Evolutionary conservation across 2,329 filamentous ascomycete genomes (phyloP), one percentile per base, ranked within the genome.

Genomic region (Scedosporium apiospermum): DNA sequence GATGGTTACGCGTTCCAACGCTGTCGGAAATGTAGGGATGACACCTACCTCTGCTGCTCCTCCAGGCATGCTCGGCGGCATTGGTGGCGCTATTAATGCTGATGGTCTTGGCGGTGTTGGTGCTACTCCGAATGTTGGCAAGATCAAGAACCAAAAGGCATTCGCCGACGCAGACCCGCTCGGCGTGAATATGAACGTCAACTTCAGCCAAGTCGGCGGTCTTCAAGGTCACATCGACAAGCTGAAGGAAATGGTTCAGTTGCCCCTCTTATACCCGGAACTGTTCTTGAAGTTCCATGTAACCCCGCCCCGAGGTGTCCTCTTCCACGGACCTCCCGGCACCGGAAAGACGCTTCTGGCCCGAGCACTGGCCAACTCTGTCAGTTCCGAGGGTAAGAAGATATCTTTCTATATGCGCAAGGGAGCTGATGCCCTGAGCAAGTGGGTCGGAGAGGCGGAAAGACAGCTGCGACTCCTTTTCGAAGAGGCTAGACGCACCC

Each of bases 401-500:
- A 95, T 99, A 66, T 98, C 93, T 0, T 99, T 99, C 69, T 99
- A 98, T 76, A 99, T 99, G 95, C 89, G 95, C 65, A 99, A 99
- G 76, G 96, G 95, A 72, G 96, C 95, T 26, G 95, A 99, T 81
- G 93, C 93, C 16, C 79, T 99, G 65, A 97, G 93, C 75, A 99
- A 99, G 76, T 99, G 95, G 95, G 95, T 99, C 61, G 95, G 95
- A 71, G 95, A 99, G 75, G 95, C 96, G 9, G 95, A 99, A 76
- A 89, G 93, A 75, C 95, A 99, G 72, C 84, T 99, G 62, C 88
- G 95, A 57, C 78, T 98, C 63, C 82, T 99, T 4, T 99, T 99
- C 67, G 95, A 98, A 69, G 95, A 99, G 75, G 95, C 95, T 16
- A 85, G 93, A 65, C 95, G 92, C 73, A 98, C 89, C 1, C 95